These are phyloP conservation scores for Globisporangium splendens DNA, from an alignment of 352 stramenopile species.

Conservation along the genomic window DNA sequence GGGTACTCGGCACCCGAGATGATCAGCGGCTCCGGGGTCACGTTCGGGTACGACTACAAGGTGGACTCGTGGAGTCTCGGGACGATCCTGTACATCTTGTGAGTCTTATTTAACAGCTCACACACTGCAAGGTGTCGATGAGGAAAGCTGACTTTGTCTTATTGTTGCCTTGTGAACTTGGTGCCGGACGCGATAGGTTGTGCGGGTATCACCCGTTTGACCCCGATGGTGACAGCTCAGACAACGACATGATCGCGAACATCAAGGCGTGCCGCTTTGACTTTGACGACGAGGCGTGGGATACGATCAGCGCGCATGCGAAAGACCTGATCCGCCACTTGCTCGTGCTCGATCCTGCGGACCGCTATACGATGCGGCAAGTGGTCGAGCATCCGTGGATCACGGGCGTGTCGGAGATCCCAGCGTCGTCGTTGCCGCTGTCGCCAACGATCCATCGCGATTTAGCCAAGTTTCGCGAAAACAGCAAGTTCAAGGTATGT, in stretches of 20 bases:
- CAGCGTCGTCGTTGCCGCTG: conserved; percentile 33
- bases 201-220: conserved; percentile 86
- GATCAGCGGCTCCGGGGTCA: conserved; percentile 65
- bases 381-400: conserved; percentile 76
- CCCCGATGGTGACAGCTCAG: conserved; percentile 59
- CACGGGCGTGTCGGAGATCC: conserved; percentile 14
- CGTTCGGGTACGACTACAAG: conserved; percentile 80
- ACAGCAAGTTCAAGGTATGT: conserved; percentile 31
- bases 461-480: conserved; percentile 54
- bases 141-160: no score
- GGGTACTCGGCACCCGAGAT: conserved; percentile 83
- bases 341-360: conserved; percentile 64
- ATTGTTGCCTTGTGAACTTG: background rate
- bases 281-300: conserved; percentile 70
- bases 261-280: conserved; percentile 77
- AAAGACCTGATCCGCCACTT: conserved; percentile 78
- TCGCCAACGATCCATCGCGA: conserved; percentile 72
- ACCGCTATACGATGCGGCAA: conserved; percentile 67
- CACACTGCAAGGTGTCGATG: no score
- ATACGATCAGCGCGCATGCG: conserved; percentile 49
- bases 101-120: no score
- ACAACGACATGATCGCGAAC: conserved; percentile 81
- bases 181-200: conserved; percentile 25
- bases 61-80: conserved; percentile 88
- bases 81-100: conserved; percentile 85